Conservation (phyloP, 2,329 filamentous ascomycete genomes). For the Monilinia fructicola region DNA sequence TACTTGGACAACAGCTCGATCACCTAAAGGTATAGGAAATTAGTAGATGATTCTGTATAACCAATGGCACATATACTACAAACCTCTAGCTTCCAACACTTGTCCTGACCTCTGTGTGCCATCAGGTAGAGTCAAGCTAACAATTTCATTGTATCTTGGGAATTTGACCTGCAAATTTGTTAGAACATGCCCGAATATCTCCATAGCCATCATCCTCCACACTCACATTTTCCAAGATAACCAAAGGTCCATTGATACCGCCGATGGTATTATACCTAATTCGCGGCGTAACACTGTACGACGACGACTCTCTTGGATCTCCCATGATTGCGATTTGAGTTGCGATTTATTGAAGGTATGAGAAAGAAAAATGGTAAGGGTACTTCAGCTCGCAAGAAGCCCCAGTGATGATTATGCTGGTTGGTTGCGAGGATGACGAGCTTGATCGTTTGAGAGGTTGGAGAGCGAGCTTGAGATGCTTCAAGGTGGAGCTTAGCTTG, state of each 20-base stretch:
- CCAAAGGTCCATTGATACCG: conserved; percentile 95
- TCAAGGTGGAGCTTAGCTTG: conserved; percentile 25
- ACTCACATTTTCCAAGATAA: conserved; percentile 92
- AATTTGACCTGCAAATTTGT: conserved; percentile 79
- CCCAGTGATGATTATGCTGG: conserved; percentile 22
- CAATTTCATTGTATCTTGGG: conserved; percentile 96
- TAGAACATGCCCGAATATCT: conserved; percentile 25
- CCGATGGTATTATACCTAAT: conserved; percentile 98
- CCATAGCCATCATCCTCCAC: conserved; percentile 4
- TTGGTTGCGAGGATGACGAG: conserved; percentile 17
- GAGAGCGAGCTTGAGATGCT: conserved; percentile 24
- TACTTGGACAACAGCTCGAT: conserved; percentile 94
- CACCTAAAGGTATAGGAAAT: conserved; percentile 56
- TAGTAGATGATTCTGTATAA: conserved; percentile 26
- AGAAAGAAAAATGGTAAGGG: background rate
- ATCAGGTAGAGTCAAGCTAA: conserved; percentile 92
- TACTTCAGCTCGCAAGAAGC: conserved; percentile 24
- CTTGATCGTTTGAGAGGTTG: conserved; percentile 24
- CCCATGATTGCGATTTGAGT: conserved; percentile 36
- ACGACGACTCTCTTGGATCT: conserved; percentile 42
- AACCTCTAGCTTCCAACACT: conserved; percentile 96
- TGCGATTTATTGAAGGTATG: conserved; percentile 6
- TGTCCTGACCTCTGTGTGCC: conserved; percentile 91
- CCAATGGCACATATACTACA: conserved; percentile 20
- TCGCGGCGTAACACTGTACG: conserved; percentile 58